phyloP scores from a whole-genome alignment of 345 rosid genomes.

The Rhodamnia rubescens region DNA sequence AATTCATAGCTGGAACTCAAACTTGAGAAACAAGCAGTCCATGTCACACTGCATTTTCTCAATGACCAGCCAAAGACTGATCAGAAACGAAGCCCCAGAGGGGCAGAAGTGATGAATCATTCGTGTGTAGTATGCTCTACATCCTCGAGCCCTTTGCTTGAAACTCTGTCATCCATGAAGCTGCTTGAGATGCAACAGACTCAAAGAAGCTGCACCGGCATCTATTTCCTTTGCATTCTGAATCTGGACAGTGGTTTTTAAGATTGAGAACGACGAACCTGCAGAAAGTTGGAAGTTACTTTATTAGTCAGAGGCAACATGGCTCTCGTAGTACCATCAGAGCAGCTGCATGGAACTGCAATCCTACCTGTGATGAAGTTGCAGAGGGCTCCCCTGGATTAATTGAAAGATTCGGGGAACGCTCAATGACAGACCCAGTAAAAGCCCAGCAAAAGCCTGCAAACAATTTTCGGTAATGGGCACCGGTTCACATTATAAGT shows the following conservation, averaged over 20 bases:
- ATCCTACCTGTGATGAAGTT: constrained; percentile 37
- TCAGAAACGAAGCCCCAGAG: not conserved
- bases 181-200: not conserved
- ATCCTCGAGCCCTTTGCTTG: not conserved
- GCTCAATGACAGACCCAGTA: too few species aligned
- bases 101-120: not conserved
- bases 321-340: not conserved
- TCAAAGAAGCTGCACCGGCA: not conserved
- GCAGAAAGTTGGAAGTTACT: constrained; percentile 9
- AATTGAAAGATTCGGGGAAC: constrained; percentile 20
- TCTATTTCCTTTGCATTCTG: constrained; percentile 60
- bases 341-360: not conserved
- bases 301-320: not conserved
- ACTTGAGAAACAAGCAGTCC: not conserved
- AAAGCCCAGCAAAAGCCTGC: too few species aligned
- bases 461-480: too few species aligned
- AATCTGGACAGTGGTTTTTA: constrained; percentile 76
- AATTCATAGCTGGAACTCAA: not conserved
- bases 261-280: constrained; percentile 41
- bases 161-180: not conserved
- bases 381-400: constrained; percentile 5
- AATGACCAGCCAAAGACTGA: not conserved
- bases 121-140: not conserved
- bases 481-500: too few species aligned
- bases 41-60: not conserved